A percentile compares a stretch with the other conserved stretches of the same genome.
Conservation (phyloP, 2,329 filamentous ascomycete genomes). For the Rhinocladiella mackenziei region DNA sequence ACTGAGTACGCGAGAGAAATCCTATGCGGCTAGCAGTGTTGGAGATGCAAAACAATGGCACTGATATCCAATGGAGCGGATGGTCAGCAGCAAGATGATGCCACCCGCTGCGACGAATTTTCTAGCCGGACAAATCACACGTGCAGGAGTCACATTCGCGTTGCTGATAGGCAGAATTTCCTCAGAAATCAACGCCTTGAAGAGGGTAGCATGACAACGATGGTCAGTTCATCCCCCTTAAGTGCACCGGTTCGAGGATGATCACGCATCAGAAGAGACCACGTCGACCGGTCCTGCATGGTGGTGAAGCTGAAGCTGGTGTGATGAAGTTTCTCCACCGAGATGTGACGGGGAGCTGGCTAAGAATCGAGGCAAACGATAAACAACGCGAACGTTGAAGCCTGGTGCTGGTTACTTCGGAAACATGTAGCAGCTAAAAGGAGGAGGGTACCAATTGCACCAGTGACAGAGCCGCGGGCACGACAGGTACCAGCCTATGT, state of each 20-base stretch:
- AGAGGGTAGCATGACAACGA: neutral
- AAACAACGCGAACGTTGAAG: constrained; percentile 21
- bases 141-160: constrained; percentile 5
- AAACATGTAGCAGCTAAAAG: too few species aligned
- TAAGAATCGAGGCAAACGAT: too few species aligned
- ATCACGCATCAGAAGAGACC: constrained; percentile 15
- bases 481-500: neutral
- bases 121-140: constrained; percentile 17
- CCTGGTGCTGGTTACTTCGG: constrained; percentile 22
- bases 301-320: constrained; percentile 16
- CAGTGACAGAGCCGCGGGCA: constrained; percentile 1
- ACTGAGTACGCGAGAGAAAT: too few species aligned
- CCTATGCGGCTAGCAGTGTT: neutral
- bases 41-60: constrained; percentile 17
- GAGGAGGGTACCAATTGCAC: neutral
- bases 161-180: constrained; percentile 20
- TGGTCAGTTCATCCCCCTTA: neutral
- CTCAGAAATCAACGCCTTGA: constrained; percentile 18
- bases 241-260: constrained; percentile 2
- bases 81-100: constrained; percentile 14
- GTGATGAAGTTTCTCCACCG: constrained; percentile 18
- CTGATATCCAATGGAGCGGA: constrained; percentile 19
- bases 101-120: constrained; percentile 6
- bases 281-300: constrained; percentile 13
- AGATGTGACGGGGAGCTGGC: constrained; percentile 9